phyloP scores from a whole-genome alignment of 768 basidiomycete species.

The Gyrodon lividus region DNA sequence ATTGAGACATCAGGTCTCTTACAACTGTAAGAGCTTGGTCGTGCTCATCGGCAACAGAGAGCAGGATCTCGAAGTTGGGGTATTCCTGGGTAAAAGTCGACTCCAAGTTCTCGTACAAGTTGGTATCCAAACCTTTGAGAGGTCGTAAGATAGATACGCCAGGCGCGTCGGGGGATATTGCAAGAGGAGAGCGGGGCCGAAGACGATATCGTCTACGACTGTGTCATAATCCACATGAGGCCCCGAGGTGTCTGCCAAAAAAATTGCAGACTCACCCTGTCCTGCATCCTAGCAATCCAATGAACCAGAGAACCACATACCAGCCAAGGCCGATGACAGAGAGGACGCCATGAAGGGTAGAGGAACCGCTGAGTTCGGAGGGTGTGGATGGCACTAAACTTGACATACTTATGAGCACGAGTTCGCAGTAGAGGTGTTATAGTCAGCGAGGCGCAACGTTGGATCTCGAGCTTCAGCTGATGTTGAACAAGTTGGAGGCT shows the following conservation, averaged over 20 bases:
- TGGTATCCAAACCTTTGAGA: constrained; percentile 91
- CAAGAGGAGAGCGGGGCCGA: constrained; percentile 60
- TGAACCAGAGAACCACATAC: constrained; percentile 61
- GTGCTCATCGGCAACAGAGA: constrained; percentile 83
- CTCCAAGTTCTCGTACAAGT: constrained; percentile 94
- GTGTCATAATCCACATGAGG: constrained; percentile 7
- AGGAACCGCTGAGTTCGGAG: background rate
- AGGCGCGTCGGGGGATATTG: constrained; percentile 56
- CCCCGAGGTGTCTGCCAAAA: background rate
- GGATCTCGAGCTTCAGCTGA: background rate
- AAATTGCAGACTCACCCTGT: constrained; percentile 57
- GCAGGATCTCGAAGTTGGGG: constrained; percentile 85
- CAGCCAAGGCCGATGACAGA: constrained; percentile 53
- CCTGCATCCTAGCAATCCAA: constrained; percentile 65
- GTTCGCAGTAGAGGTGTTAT: background rate
- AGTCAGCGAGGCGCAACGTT: background rate
- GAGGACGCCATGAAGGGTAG: constrained; percentile 11
- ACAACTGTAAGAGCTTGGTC: constrained; percentile 91
- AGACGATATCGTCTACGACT: constrained; percentile 78
- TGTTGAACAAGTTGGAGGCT: no score
- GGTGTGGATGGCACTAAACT: background rate
- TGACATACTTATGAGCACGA: constrained; percentile 11
- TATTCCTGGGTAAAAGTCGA: constrained; percentile 92
- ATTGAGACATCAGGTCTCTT: constrained; percentile 70
- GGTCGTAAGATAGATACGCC: constrained; percentile 95